Evolutionary conservation across 2,329 filamentous ascomycete species (phyloP).

Genomic region (Ceratocystis ficicola): DNA sequence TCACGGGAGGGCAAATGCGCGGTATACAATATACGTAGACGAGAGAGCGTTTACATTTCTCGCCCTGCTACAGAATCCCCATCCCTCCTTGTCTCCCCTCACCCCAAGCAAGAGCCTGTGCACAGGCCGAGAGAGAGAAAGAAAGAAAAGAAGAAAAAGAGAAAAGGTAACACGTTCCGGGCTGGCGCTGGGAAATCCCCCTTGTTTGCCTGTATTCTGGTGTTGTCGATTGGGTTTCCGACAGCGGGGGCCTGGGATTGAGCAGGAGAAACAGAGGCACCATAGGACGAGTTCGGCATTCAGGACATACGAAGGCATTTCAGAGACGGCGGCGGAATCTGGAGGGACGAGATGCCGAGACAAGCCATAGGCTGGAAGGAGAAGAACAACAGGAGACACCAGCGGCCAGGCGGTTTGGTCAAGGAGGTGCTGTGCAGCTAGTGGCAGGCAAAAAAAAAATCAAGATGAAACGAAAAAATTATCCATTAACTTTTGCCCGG

Average conservation of each 20-base stretch:
- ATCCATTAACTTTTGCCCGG: constrained; percentile 1
- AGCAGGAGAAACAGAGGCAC: no score
- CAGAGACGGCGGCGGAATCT: background rate
- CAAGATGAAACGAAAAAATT: background rate
- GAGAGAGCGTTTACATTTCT: background rate
- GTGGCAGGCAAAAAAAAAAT: background rate
- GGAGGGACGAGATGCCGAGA: background rate
- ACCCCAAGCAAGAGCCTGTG: background rate
- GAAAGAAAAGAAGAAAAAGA: background rate
- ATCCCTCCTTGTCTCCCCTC: background rate
- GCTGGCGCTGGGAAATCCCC: background rate
- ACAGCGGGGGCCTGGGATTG: background rate
- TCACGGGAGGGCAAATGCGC: background rate
- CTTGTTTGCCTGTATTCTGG: background rate
- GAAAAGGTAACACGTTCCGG: background rate
- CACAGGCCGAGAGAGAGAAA: background rate
- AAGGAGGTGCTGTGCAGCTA: background rate
- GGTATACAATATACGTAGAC: background rate
- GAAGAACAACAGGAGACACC: background rate
- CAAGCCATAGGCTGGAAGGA: background rate
- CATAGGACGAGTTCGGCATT: background rate
- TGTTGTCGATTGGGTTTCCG: no score
- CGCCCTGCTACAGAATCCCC: background rate
- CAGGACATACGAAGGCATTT: background rate
- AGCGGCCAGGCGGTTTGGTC: background rate